Evolutionary conservation across 768 basidiomycete genomes (phyloP), one percentile per base, ranked within the genome.

Genomic region (Boletellus ananas): DNA sequence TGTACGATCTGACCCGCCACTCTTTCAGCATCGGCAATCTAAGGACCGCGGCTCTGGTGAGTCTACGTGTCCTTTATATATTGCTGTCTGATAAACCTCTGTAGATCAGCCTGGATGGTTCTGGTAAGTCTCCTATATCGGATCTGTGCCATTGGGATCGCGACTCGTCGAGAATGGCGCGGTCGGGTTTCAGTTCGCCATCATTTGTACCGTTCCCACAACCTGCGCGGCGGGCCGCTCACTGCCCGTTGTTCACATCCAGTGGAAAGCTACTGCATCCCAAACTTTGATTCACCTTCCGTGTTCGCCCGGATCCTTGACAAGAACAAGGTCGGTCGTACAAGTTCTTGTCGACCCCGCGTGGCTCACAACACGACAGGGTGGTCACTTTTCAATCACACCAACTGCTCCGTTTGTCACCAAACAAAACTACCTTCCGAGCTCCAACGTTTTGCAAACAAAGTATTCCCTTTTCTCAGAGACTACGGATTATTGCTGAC

Each of bases 261-360:
- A 91, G 88, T 95, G 55, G 94, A 95, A 67, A 90, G 87, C 54
- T 94, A 93, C 67, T 96, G 94, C 60, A 79, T 94, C 23, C 93
- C 93, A 1, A 77, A 94, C 72, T 95, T 96, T 64, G 94, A 96
- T 68, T 94, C 91, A 2, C 94, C 94, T 4, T 92, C 89, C 16
- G 76, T 95, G 43, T 95, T 94, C 56, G 93, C 92, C 7, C 81
- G 93, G 8, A 90, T 92, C 58, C 76, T 93, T 6, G 90, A 93
- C 73, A 90, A 90, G 60, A 72, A 90, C 66, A 90, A 89, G 68
- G 78, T 74, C 33, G 14, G 54, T 14, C 10, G 29, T 23, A 23
- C 36, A 17, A 11, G 16, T 7, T 23, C 27, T 20, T 21, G 33
- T 54, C 17, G 8, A 34, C 2, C 20, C 16, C 34, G 49, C 42